Base-by-base conservation (phyloP, 805 yeast species). In the Cyberlindnera japonica region DNA sequence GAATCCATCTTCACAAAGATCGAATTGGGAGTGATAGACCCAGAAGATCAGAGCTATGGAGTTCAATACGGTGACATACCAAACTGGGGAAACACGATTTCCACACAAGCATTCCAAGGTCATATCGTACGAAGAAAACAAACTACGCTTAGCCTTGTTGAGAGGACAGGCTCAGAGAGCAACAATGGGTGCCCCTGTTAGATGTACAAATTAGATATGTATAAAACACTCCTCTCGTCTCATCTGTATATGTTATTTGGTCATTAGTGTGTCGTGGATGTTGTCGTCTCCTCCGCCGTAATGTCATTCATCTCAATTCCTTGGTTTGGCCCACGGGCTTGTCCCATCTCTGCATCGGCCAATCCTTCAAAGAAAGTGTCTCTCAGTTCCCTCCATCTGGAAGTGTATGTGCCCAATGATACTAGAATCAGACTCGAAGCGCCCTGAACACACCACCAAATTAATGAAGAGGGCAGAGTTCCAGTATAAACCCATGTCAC, bases 361-460 rank as follows among this genome's bases (percentile, higher is more conserved):
- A 84, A 68, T 24, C 90, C 87, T 43, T 89, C 95, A 52, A 93
- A 91, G 56, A 93, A 91, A 0, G 96, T 86, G 28, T 86, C 85
- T 54, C 90, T 73, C 40, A 91, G 67, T 59, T 91, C 99, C 50
- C 81, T 79, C 96, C 97, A 90, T 50, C 95, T 75, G 0, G 95
- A 79, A 14, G 89, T 77, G 77, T 91, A 91, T 0, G 95, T 87
- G 0, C 97, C 95, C 45, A 91, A 69, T 8, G 81, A 70, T 5
- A 88, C 84, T 68, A 91, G 71, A 5, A 88, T 62, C 1, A 74
- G 63, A 4, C 85, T 78, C 29, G 95, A 83, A 4, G 76, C 59
- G 0, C 77, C 51, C 60, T 90, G 97, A 33, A 89, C 62, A 16
- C 76, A 58, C 91, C 97, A 87, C 98, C 98, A 91, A 35, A 81